A percentile compares a stretch with the other conserved stretches of the same genome.
These are phyloP conservation scores for Penicillium coprophilum DNA, from an alignment of 495 filamentous ascomycete genomes.

Conservation along the genomic window DNA sequence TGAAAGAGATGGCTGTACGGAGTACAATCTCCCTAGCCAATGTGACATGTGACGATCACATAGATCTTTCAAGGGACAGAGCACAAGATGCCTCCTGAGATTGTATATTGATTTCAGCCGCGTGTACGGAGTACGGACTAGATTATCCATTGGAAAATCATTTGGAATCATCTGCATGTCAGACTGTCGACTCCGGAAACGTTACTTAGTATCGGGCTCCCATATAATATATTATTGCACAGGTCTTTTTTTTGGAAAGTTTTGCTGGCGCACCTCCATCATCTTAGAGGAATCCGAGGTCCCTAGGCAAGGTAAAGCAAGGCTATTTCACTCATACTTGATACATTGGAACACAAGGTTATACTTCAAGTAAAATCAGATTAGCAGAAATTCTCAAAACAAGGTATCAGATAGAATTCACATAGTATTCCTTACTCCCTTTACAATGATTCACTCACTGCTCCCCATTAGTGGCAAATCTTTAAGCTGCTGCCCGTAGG, in stretches of 20 bases:
- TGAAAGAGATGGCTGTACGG: not conserved
- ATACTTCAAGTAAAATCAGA: not conserved
- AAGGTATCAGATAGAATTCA: not conserved
- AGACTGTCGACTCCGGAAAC: too few species aligned
- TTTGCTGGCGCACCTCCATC: not conserved
- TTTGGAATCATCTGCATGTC: too few species aligned
- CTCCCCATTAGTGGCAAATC: not conserved
- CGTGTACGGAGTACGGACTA: not conserved
- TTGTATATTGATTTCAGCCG: constrained; percentile 2
- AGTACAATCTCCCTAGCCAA: constrained; percentile 4
- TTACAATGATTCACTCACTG: not conserved
- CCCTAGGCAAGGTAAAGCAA: not conserved
- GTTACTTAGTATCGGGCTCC: not conserved
- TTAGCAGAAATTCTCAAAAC: not conserved
- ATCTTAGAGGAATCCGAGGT: not conserved
- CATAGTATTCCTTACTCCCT: not conserved
- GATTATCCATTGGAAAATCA: not conserved
- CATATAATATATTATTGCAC: not conserved
- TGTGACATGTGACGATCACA: constrained; percentile 4
- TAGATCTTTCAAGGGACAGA: not conserved
- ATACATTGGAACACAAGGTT: not conserved
- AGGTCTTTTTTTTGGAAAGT: not conserved
- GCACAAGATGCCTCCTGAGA: not conserved
- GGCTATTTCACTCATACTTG: not conserved
- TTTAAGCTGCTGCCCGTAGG: not conserved